Conservation (phyloP, 441 rosid species). For the Gossypium lobatum region DNA sequence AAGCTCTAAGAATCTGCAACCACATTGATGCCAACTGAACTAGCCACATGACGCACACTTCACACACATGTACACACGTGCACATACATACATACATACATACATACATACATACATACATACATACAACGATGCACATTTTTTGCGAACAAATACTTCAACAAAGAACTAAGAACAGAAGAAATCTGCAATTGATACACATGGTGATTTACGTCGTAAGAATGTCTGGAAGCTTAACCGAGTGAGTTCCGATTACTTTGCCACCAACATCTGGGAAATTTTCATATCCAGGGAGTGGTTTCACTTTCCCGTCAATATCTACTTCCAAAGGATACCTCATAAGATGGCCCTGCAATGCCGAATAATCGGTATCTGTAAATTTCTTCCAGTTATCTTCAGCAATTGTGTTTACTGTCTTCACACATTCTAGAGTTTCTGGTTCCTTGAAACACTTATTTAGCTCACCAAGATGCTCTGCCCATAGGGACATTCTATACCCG, state of each 20-base stretch:
- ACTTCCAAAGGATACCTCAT: slow-evolving; percentile 73
- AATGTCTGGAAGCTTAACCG: slow-evolving; percentile 52
- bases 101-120: too few relatives aligned
- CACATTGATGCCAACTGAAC: too few relatives aligned
- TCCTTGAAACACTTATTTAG: slow-evolving; percentile 30
- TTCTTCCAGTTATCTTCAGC: slow-evolving; percentile 64
- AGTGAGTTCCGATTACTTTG: slow-evolving; percentile 57
- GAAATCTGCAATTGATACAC: too few relatives aligned
- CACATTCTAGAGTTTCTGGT: slow-evolving; percentile 55
- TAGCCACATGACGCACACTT: too few relatives aligned
- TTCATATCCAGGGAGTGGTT: slow-evolving; percentile 49
- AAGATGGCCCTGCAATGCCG: slow-evolving; percentile 65
- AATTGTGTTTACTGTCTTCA: slow-evolving; percentile 48
- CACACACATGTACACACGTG: too few relatives aligned
- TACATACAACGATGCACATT: too few relatives aligned
- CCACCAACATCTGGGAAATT: slow-evolving; percentile 89
- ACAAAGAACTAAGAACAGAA: too few relatives aligned
- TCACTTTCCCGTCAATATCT: slow-evolving; percentile 49
- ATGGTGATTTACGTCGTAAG: slow-evolving; percentile 54
- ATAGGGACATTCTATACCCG: slow-evolving; percentile 85
- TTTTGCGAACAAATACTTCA: too few relatives aligned
- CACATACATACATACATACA: too few relatives aligned
- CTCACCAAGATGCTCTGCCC: slow-evolving; percentile 84
- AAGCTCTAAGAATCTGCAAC: too few relatives aligned
- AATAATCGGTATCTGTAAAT: slow-evolving; percentile 35